Evolutionary conservation across 2,329 filamentous ascomycete genomes (phyloP).

Genomic region (Fusarium redolens): DNA sequence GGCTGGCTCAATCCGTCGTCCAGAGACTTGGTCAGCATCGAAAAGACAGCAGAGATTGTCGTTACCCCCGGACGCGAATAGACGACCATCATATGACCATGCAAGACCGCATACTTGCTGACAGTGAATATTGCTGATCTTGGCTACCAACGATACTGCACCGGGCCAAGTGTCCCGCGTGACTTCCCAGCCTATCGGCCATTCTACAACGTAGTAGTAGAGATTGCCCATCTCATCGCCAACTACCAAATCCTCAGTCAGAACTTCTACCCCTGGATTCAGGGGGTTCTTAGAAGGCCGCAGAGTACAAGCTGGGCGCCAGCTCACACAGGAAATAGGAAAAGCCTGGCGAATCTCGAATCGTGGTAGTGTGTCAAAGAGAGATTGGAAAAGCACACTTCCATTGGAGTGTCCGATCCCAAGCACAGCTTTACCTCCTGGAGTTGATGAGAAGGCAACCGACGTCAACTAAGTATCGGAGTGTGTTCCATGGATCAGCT

Average conservation of each 20-base stretch:
- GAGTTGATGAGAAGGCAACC: slow-evolving; percentile 86
- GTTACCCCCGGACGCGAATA: slow-evolving; percentile 90
- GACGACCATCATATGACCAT: slow-evolving; percentile 81
- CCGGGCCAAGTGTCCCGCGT: slow-evolving; percentile 77
- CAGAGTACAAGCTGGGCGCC: slow-evolving; percentile 72
- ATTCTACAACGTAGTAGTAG: slow-evolving; percentile 92
- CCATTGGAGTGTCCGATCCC: slow-evolving; percentile 86
- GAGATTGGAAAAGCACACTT: slow-evolving; percentile 80
- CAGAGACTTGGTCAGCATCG: slow-evolving; percentile 70
- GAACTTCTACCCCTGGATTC: slow-evolving; percentile 62
- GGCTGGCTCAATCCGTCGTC: slow-evolving; percentile 4
- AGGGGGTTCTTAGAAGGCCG: slow-evolving; percentile 64
- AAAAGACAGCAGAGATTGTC: slow-evolving; percentile 92
- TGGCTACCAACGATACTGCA: slow-evolving; percentile 79
- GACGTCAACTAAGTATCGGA: slow-evolving; percentile 75
- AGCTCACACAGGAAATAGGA: slow-evolving; percentile 83
- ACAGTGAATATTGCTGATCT: slow-evolving; percentile 77
- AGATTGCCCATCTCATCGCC: slow-evolving; percentile 86
- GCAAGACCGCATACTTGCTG: slow-evolving; percentile 95
- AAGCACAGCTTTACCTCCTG: slow-evolving; percentile 82
- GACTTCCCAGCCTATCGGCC: slow-evolving; percentile 75
- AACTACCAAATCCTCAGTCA: slow-evolving; percentile 85
- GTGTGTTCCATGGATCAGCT: slow-evolving; percentile 54
- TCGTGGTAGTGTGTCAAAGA: slow-evolving; percentile 75
- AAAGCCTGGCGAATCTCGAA: slow-evolving; percentile 80